Evolutionary conservation across 305 asterid genomes (phyloP).

Genomic region (Solanum chacoense): DNA sequence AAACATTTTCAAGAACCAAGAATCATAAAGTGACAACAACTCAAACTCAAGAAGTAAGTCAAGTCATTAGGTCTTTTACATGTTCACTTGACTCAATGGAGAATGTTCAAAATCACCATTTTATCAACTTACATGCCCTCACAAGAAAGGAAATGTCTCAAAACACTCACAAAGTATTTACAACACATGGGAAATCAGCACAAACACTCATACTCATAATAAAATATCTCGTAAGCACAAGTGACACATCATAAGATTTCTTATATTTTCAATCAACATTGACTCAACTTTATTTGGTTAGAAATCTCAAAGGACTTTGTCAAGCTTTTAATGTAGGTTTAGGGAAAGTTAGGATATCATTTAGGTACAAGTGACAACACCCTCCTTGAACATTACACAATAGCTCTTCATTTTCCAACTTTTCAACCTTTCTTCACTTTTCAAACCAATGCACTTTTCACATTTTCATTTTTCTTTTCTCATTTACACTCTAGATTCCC

Average conservation of each 20-base stretch:
- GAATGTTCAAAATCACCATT: neutral
- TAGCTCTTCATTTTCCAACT: neutral
- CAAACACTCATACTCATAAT: neutral
- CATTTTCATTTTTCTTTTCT: neutral
- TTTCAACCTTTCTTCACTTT: neutral
- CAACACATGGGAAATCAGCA: neutral
- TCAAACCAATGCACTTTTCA: neutral
- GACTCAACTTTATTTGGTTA: neutral
- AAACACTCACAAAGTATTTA: neutral
- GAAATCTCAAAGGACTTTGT: neutral
- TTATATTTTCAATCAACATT: neutral
- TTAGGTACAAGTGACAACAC: neutral
- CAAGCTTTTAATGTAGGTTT: neutral
- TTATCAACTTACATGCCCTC: neutral
- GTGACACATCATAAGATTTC: neutral
- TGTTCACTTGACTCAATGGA: neutral
- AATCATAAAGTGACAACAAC: neutral
- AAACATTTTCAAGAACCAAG: neutral
- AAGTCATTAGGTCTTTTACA: neutral
- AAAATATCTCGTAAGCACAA: neutral
- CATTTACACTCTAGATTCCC: neutral
- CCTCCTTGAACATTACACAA: neutral
- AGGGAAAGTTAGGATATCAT: neutral
- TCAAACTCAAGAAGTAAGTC: neutral
- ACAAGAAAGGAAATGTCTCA: neutral